Evolutionary conservation across 2,329 filamentous ascomycete species (phyloP).

Genomic region (Aspergillus aculeatus): DNA sequence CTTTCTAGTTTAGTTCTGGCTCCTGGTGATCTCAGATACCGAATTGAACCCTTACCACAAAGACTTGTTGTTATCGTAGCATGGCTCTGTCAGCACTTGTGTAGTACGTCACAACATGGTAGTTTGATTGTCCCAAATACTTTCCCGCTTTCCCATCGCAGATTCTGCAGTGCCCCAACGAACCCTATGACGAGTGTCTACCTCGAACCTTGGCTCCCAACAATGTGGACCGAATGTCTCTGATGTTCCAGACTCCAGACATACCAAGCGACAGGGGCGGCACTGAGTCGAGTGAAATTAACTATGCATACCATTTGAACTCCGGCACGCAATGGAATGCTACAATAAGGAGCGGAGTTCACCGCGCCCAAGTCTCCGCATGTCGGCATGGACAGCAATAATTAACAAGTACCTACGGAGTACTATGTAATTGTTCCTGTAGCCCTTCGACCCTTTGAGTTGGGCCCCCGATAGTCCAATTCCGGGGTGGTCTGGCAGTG

Average conservation of each 20-base stretch:
- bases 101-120: neutral
- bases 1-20: constrained; percentile 17
- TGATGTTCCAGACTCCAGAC: neutral
- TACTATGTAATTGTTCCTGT: neutral
- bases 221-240: neutral
- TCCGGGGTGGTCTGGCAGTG: too few species aligned
- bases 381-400: too few species aligned
- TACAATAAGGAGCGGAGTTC: too few species aligned
- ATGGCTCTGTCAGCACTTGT: neutral
- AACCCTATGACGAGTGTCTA: neutral
- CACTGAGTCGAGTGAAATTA: neutral
- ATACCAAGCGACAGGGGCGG: neutral
- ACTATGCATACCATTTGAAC: neutral
- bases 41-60: neutral
- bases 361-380: too few species aligned
- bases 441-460: too few species aligned
- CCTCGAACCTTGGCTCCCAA: neutral
- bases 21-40: constrained; percentile 21
- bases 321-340: neutral
- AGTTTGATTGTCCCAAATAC: neutral
- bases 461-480: too few species aligned
- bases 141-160: neutral
- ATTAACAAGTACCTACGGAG: neutral
- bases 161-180: neutral
- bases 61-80: neutral